Evolutionary conservation across 441 rosid species (phyloP), one percentile per base, ranked within the genome.

Genomic region (Populus trichocarpa): DNA sequence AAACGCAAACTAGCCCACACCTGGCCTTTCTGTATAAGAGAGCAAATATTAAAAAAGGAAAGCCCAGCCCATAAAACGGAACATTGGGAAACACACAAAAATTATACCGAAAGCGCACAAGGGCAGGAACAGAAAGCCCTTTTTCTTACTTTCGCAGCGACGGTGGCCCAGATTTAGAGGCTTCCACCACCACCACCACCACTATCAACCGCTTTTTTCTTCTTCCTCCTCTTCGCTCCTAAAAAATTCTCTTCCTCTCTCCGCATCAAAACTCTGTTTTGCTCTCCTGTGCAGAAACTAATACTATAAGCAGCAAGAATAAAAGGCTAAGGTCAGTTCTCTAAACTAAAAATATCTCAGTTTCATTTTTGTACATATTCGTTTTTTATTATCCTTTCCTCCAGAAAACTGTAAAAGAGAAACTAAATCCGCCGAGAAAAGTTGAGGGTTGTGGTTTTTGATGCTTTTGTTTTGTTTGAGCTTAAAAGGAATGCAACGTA

Each of bases 91-190:
- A 68, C 26, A 64, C 71, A 14, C 20, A 46, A 46, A 46, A 46
- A 46, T 46, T 70, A 75, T 73, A 66, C 78, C 33, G 57, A 76
- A 67, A 68, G 79, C 78, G 86, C 78, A 79, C 68, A 66, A 67
- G 71, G 71, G 82, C 73, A 33, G 42, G 66, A 36, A 18, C 71
- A n/a, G 53, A 65, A 22, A 35, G 67, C 67, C 77, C 35, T 70
- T 42, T 26, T 7, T 23, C 26, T 42, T 65, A 7, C n/a, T 38
- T 42, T 33, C 10, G 75, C 78, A 26, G 25, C 78, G 71, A 75
- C 80, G 84, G 84, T 78, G 86, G 82, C 84, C 90, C 90, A 84
- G 85, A 85, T 79, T 87, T 81, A 40, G 75, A 75, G 87, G 89
- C 80, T 81, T 69, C 79, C 18, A 4, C 57, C 13, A 46, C 18